These are phyloP conservation scores for Didymosphaeria variabile DNA, from an alignment of 2,329 filamentous ascomycete species.

Conservation along the genomic window DNA sequence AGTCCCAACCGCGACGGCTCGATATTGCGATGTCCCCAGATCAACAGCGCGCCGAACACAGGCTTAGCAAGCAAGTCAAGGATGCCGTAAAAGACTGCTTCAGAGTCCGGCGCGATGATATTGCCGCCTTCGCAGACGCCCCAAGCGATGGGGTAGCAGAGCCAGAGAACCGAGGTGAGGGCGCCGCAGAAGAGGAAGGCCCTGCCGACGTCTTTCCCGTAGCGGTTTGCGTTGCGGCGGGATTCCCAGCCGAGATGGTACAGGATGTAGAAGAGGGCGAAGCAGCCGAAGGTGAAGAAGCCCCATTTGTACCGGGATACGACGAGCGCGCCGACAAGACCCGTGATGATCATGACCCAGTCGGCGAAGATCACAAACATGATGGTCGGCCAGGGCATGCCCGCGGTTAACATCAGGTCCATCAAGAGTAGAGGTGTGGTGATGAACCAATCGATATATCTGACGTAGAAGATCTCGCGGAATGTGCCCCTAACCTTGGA, in stretches of 20 bases:
- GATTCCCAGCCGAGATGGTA: conserved; percentile 68
- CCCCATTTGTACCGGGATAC: conserved; percentile 72
- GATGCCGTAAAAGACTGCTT: conserved; percentile 74
- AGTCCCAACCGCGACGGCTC: conserved; percentile 66
- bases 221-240: conserved; percentile 62
- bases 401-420: conserved; percentile 70
- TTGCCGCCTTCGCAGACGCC: conserved; percentile 71
- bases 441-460: conserved; percentile 72
- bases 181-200: conserved; percentile 66
- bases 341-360: conserved; percentile 72
- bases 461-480: conserved; percentile 72
- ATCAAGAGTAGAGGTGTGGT: conserved; percentile 71
- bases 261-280: conserved; percentile 65
- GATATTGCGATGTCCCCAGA: conserved; percentile 71
- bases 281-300: conserved; percentile 66
- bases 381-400: conserved; percentile 71
- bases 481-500: conserved; percentile 60
- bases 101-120: conserved; percentile 70
- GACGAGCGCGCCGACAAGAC: conserved; percentile 72
- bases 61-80: conserved; percentile 73
- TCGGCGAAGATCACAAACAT: conserved; percentile 70
- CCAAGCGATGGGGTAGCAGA: conserved; percentile 70
- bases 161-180: conserved; percentile 69
- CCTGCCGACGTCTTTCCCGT: conserved; percentile 63
- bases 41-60: conserved; percentile 67